phyloP scores from a whole-genome alignment of 805 yeast species.

The Barnettozyma vustinii region DNA sequence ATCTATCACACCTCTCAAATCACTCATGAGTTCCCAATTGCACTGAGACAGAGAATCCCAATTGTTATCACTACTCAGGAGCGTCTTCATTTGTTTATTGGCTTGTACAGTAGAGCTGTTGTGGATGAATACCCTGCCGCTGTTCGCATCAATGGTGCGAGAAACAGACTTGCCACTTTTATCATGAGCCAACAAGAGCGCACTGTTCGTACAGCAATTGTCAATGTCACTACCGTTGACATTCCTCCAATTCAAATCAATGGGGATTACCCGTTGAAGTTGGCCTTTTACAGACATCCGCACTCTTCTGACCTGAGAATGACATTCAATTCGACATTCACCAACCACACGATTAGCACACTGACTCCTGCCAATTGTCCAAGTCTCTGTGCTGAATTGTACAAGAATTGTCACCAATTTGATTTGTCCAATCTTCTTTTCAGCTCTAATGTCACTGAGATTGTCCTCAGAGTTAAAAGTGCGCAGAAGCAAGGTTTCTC shows the following conservation, averaged over 20 bases:
- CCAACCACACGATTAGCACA: not conserved
- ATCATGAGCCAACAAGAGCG: not conserved
- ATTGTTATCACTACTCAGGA: not conserved
- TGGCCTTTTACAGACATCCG: not conserved
- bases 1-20: not conserved
- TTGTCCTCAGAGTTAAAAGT: not conserved
- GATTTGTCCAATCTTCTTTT: not conserved
- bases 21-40: not conserved
- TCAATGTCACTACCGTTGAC: not conserved
- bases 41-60: not conserved
- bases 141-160: not conserved
- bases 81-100: not conserved
- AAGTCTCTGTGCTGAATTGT: not conserved
- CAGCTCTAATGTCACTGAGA: not conserved
- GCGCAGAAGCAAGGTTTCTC: not conserved
- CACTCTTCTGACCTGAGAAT: not conserved
- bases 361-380: not conserved
- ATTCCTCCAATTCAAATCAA: not conserved
- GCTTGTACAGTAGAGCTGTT: not conserved
- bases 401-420: not conserved
- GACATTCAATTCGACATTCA: not conserved
- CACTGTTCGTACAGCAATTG: not conserved
- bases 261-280: not conserved
- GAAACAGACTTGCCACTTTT: not conserved
- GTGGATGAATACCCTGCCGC: not conserved